Base-by-base conservation (phyloP, 2,329 filamentous ascomycete species). In the Fusarium verrucosum region DNA sequence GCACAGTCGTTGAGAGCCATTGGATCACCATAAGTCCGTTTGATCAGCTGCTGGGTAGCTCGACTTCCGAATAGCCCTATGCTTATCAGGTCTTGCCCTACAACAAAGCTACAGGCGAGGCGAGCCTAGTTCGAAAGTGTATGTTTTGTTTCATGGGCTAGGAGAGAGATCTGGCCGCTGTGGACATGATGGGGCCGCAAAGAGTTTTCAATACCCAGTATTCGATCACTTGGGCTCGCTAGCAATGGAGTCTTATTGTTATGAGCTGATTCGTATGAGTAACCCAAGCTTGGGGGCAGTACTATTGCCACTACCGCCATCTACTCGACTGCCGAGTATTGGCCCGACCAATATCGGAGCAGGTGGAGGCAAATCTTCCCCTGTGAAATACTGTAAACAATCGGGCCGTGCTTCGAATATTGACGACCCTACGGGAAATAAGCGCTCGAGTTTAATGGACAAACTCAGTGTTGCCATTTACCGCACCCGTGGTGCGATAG, bases 381-480 rank as follows among this genome's bases (percentile, higher is more conserved):
- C 35, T 7, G 9, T 10, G 5, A 45, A 25, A 16, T 17, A n/a
- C n/a, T n/a, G n/a, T n/a, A 38, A 25, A 20, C 16, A 28, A 43
- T 28, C 19, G 42, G 26, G 50, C 13, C 11, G 51, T 38, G 42
- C 20, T 38, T 22, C 32, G 22, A 50, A 37, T n/a, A 35, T 33
- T 19, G 35, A 30, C 26, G 26, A 38, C 43, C 37, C 11, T 23
- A 33, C 33, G 28, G 36, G 17, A 16, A 36, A 42, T 14, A 63
- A 38, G 42, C 35, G 63, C 41, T 43, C 26, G 28, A 51, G 46
- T 25, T 25, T 33, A 58, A 57, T 38, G 30, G 36, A 42, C 22
- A 20, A 66, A 65, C 35, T 35, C 58, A 46, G 63, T 66, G 63
- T 49, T 67, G 63, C 59, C 49, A 52, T 57, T 61, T 65, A 43